Conservation (phyloP, 345 rosid species). For the Ceriops zippeliana region DNA sequence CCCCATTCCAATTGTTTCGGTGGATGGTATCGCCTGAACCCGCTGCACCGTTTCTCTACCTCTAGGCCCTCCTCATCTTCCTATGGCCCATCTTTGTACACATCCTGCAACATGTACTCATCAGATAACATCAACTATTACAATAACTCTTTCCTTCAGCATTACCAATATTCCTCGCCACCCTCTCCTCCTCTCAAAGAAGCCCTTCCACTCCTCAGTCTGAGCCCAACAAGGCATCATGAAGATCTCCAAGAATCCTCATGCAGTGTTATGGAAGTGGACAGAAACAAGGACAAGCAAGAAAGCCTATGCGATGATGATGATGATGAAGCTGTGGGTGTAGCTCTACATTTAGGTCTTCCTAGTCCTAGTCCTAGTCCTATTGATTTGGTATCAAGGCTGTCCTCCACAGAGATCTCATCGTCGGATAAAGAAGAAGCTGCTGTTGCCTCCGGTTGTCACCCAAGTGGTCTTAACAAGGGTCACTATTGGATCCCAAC, state of each 20-base stretch:
- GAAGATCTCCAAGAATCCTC: constrained; percentile 29
- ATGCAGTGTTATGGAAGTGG: constrained; percentile 43
- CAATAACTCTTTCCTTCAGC: constrained; percentile 16
- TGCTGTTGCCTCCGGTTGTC: constrained; percentile 33
- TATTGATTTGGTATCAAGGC: constrained; percentile 38
- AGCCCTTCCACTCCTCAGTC: constrained; percentile 85
- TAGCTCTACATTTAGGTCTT: constrained; percentile 85
- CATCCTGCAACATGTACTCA: constrained; percentile 26
- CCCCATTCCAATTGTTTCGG: constrained; percentile 50
- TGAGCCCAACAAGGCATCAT: constrained; percentile 53
- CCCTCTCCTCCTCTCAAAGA: constrained; percentile 78
- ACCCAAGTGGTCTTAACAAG: constrained; percentile 41
- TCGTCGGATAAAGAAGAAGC: constrained; percentile 46
- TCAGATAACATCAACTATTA: constrained; percentile 16
- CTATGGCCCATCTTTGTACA: constrained; percentile 24
- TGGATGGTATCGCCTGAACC: constrained; percentile 45
- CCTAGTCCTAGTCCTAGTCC: constrained; percentile 48
- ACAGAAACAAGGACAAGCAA: constrained; percentile 34
- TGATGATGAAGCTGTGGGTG: constrained; percentile 45
- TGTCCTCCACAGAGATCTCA: constrained; percentile 32
- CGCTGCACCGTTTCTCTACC: constrained; percentile 38
- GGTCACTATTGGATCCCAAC: constrained; percentile 99
- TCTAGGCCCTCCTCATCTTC: constrained; percentile 29
- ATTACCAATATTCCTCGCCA: constrained; percentile 26
- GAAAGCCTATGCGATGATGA: constrained; percentile 24